Evolutionary conservation across 164 flowering plant genomes (phyloP).

Genomic region (Kingdonia uniflora): DNA sequence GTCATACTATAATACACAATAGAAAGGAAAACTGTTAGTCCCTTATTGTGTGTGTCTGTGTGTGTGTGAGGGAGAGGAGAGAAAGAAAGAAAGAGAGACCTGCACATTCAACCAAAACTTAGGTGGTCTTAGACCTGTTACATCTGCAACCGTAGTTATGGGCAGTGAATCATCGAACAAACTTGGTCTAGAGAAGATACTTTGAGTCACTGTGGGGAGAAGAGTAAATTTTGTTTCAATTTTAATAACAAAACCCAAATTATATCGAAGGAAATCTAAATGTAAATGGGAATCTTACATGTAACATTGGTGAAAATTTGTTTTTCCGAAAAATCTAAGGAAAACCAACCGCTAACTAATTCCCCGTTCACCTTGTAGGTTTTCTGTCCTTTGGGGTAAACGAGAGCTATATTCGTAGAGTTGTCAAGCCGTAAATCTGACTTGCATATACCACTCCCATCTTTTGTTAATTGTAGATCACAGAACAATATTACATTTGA

Average conservation of each 20-base stretch:
- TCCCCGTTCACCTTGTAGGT: conserved; percentile 54
- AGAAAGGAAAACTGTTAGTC: not conserved
- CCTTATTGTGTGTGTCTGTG: conserved; percentile 20
- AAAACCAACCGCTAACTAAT: conserved; percentile 47
- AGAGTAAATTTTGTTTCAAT: not conserved
- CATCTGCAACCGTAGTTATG: conserved; percentile 31
- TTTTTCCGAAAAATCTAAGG: conserved; percentile 11
- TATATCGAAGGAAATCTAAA: not conserved
- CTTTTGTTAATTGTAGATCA: conserved; percentile 69
- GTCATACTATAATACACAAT: conserved; percentile 37
- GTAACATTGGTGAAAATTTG: conserved; percentile 31
- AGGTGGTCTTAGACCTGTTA: conserved; percentile 19
- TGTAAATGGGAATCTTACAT: conserved; percentile 28
- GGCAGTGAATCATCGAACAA: conserved; percentile 37
- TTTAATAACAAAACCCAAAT: not conserved
- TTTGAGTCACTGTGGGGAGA: conserved; percentile 43
- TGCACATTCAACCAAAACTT: conserved; percentile 64
- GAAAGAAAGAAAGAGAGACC: conserved; percentile 20
- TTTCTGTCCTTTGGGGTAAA: conserved; percentile 35
- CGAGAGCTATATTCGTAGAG: conserved; percentile 33
- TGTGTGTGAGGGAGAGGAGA: not conserved
- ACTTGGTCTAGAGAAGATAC: conserved; percentile 31
- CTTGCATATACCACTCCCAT: conserved; percentile 53
- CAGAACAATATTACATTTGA: conserved; percentile 28
- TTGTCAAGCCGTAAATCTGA: conserved; percentile 45